Base-by-base conservation (phyloP, 2,329 filamentous ascomycete genomes). In the Aspergillus texensis region DNA sequence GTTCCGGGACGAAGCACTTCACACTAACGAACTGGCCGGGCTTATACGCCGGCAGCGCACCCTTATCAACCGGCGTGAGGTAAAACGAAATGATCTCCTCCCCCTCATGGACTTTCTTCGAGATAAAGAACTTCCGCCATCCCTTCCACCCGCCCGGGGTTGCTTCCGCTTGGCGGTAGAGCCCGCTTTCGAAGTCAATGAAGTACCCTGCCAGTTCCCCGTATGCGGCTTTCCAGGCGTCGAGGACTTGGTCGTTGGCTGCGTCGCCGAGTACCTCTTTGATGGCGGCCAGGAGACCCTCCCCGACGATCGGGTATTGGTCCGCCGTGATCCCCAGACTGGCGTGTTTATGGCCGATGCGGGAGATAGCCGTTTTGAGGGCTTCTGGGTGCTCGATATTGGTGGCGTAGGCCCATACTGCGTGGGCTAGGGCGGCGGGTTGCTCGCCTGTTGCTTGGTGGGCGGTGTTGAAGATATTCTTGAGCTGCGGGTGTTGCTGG, bases 11-110 rank as follows among this genome's bases (percentile, higher is more conserved):
- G 57, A 83, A 80, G 12, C 88, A 75, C 50, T 84, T 84, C 41
- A 92, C 78, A 0, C 88, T 89, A 62, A 91, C 83, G 72, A 92
- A 93, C 77, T 93, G 90, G n/a, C 91, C 91, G 0, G 90, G 89
- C 62, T 84, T 80, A 79, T 86, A 93, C 0, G 72, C 53, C 0
- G 90, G 89, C 50, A 93, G 79, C n/a, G 80, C 79, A 63, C 83
- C 76, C 32, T 81, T 82, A 65, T 92, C 88, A 4, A 85, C 79
- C 0, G 90, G 89, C 55, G 84, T 81, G 12, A 93, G 83, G 70
- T 90, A 88, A 74, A 92, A 91, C 0, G 88, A 91, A 46, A 84
- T 87, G 62, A 92, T 88, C 66, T 90, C 86, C 5, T 87, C 85
- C 4, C 85, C 83, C 76, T 92, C 90, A 55, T 81, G 79, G 46